Percentiles rank a stretch among this genome's conserved stretches.
These are phyloP conservation scores for Cladophialophora chaetospira DNA, from an alignment of 2,329 filamentous ascomycete species.

Conservation along the genomic window DNA sequence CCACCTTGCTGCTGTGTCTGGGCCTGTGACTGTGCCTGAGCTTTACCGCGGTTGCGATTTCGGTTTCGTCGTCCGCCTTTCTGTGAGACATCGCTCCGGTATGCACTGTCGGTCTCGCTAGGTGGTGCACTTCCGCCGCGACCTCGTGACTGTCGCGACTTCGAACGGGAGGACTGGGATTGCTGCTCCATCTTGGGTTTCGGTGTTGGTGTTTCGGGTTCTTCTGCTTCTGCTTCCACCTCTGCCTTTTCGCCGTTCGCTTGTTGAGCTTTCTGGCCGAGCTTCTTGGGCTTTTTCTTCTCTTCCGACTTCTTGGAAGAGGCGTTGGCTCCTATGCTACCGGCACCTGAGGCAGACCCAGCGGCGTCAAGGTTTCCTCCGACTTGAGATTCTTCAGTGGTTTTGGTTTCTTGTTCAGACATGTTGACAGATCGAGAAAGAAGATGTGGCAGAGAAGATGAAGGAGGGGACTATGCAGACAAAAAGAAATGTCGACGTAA, in stretches of 20 bases:
- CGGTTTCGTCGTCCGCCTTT: constrained; percentile 56
- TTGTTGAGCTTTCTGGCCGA: constrained; percentile 31
- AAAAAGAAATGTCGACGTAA: constrained; percentile 28
- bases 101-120: constrained; percentile 56
- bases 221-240: constrained; percentile 26
- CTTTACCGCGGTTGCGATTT: constrained; percentile 45
- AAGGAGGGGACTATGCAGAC: constrained; percentile 25
- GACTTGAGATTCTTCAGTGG: constrained; percentile 37
- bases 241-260: constrained; percentile 38
- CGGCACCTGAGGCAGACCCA: constrained; percentile 40
- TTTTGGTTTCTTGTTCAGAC: constrained; percentile 34
- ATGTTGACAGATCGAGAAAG: constrained; percentile 27
- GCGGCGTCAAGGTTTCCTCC: constrained; percentile 39
- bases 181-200: constrained; percentile 31
- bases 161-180: constrained; percentile 28
- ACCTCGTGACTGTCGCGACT: constrained; percentile 33
- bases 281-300: constrained; percentile 35
- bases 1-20: constrained; percentile 47
- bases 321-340: constrained; percentile 34
- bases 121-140: constrained; percentile 40
- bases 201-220: constrained; percentile 23
- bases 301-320: constrained; percentile 38
- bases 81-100: constrained; percentile 56
- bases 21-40: constrained; percentile 46
- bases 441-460: constrained; percentile 18